Evolutionary conservation across 2,329 filamentous ascomycete species (phyloP), one percentile per base, ranked within the genome.

Genomic region (Aspergillus spinulosporus): DNA sequence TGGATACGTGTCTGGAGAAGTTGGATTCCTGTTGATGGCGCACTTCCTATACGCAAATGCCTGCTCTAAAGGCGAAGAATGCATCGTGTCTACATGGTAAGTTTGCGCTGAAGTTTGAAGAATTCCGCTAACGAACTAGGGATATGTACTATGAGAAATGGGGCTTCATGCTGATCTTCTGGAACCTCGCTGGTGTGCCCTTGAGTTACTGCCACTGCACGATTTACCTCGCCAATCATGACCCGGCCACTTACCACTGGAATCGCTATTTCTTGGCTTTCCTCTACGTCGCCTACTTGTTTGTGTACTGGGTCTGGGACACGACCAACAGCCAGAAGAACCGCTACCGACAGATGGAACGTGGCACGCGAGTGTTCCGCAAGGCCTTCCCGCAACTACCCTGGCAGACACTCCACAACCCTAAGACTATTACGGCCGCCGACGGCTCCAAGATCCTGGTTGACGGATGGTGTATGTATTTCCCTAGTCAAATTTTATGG

Each of bases 81-180:
- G 91, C 71, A 96, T 96, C 73, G 84, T 91, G 57, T 89, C 89
- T 6, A 94, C 90, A 49, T 96, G 92, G 86, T 84, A 73, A 67
- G 79, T 51, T 11, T n/a, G 6, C 9, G 3, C 5, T 29, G n/a
- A 2, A 14, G 6, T 15, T 2, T 12, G n/a, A 11, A 4, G 29
- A 6, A 5, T 36, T 28, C 5, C 4, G 15, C 62, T 67, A 44
- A 69, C 52, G 21, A 29, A 8, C 26, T n/a, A 85, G 83, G 88
- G 92, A 96, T 68, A 96, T 96, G 88, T 96, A 95, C 80, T 93
- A 91, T 67, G 92, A 96, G 81, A 96, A 96, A 78, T 92, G 90
- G 85, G 92, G 92, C 51, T 96, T 96, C 80, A 96, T 96, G 92
- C 84, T 96, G 64, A 95, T 95, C 74, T 96, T 96, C 84, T 96